Percentiles rank a stretch among this genome's conserved stretches.
Conservation (phyloP, 2,329 filamentous ascomycete genomes). For the Aspergillus chevalieri region DNA sequence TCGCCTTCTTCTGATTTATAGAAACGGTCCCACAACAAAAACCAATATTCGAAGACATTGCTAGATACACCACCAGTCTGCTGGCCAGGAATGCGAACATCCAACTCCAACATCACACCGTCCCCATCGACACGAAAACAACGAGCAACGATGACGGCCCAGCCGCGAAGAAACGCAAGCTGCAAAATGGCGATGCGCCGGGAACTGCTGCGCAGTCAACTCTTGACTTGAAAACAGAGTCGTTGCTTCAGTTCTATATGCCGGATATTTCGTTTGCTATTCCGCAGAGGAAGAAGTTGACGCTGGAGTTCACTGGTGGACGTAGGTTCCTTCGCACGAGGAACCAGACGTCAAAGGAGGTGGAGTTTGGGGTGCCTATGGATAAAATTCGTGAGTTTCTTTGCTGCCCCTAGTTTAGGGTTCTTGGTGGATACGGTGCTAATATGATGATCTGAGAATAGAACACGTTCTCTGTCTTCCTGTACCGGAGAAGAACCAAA, state of each 20-base stretch:
- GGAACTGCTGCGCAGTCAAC: slow-evolving; percentile 21
- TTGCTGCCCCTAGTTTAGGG: background rate
- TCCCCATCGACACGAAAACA: background rate
- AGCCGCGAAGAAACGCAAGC: slow-evolving; percentile 46
- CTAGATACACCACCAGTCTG: slow-evolving; percentile 38
- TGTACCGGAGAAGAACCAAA: slow-evolving; percentile 58
- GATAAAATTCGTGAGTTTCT: slow-evolving; percentile 41
- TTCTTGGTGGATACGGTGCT: slow-evolving; percentile 5
- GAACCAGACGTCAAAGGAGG: slow-evolving; percentile 45
- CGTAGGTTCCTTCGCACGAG: slow-evolving; percentile 42
- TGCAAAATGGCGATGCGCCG: slow-evolving; percentile 33
- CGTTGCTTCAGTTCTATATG: slow-evolving; percentile 39
- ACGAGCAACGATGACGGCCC: slow-evolving; percentile 23
- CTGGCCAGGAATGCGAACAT: slow-evolving; percentile 26
- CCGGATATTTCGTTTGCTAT: slow-evolving; percentile 56
- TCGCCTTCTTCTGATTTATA: slow-evolving; percentile 12
- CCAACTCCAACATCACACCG: slow-evolving; percentile 6
- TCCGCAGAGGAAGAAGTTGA: slow-evolving; percentile 59
- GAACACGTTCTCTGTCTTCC: slow-evolving; percentile 57
- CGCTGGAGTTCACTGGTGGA: slow-evolving; percentile 49
- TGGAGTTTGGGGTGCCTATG: slow-evolving; percentile 50
- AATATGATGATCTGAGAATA: slow-evolving; percentile 8
- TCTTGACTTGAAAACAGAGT: slow-evolving; percentile 26
- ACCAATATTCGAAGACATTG: slow-evolving; percentile 46
- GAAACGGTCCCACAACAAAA: slow-evolving; percentile 32